These are phyloP conservation scores for Scleromitrula shiraiana DNA, from an alignment of 2,329 filamentous ascomycete species.

Conservation along the genomic window DNA sequence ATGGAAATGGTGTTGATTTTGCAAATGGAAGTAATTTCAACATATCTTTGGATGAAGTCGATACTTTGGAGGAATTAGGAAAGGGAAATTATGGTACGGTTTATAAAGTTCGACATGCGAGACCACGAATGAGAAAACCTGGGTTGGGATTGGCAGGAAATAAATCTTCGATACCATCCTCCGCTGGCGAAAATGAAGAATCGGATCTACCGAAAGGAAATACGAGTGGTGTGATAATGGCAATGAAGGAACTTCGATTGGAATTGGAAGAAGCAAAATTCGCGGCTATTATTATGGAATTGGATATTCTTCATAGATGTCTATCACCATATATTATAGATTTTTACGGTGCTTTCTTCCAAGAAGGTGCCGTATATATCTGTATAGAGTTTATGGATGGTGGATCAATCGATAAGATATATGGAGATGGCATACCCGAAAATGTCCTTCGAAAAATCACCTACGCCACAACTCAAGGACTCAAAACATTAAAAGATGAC, in stretches of 20 bases:
- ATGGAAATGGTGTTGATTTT: conserved; percentile 85
- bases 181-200: conserved; percentile 27
- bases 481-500: conserved; percentile 91
- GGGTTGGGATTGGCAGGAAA: conserved; percentile 47
- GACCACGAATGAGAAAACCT: conserved; percentile 50
- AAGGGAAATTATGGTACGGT: conserved; percentile 99
- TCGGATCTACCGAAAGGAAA: conserved; percentile 23
- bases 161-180: conserved; percentile 32
- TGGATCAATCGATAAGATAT: conserved; percentile 93
- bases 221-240: conserved; percentile 74
- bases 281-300: conserved; percentile 91
- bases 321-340: conserved; percentile 95
- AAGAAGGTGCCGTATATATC: conserved; percentile 97
- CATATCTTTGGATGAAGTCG: conserved; percentile 92
- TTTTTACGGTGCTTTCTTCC: conserved; percentile 98
- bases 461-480: conserved; percentile 77
- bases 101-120: conserved; percentile 87
- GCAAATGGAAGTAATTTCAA: conserved; percentile 81
- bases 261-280: conserved; percentile 97
- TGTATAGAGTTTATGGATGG: conserved; percentile 99
- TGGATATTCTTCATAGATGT: conserved; percentile 92
- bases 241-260: conserved; percentile 96
- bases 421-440: conserved; percentile 84
- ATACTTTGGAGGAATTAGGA: conserved; percentile 84
- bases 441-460: conserved; percentile 84